Percentiles rank a stretch among this genome's conserved stretches.
Conservation (phyloP, 2,329 filamentous ascomycete genomes). For the Paradendryphiella salina region DNA sequence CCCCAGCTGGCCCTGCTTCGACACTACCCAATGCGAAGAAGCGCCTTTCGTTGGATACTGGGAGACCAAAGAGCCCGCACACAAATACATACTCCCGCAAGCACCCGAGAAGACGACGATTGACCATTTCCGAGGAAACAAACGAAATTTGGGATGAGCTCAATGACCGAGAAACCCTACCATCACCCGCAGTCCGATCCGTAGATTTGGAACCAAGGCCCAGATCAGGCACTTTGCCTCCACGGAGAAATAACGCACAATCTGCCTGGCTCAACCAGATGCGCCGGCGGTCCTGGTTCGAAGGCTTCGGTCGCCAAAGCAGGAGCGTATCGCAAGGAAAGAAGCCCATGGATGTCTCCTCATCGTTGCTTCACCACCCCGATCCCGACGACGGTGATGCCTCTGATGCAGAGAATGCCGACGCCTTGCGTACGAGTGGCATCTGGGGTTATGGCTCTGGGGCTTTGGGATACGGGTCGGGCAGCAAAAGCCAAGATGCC, state of each 20-base stretch:
- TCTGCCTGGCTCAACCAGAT: slow-evolving; percentile 42
- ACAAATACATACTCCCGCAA: slow-evolving; percentile 32
- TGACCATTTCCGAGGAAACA: slow-evolving; percentile 65
- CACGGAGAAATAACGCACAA: slow-evolving; percentile 34
- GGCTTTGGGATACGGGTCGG: slow-evolving; percentile 21
- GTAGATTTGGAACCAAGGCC: slow-evolving; percentile 38
- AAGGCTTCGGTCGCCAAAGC: slow-evolving; percentile 29
- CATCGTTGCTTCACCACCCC: slow-evolving; percentile 32
- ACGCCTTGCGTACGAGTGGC: slow-evolving; percentile 25
- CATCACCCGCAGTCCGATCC: slow-evolving; percentile 36
- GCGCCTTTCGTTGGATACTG: slow-evolving; percentile 25
- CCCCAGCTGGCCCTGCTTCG: slow-evolving; percentile 40
- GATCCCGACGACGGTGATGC: slow-evolving; percentile 37
- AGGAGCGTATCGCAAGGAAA: slow-evolving; percentile 39
- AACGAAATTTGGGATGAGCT: slow-evolving; percentile 88
- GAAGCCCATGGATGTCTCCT: slow-evolving; percentile 26
- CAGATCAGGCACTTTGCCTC: slow-evolving; percentile 40
- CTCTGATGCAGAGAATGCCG: slow-evolving; percentile 33
- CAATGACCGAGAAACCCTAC: slow-evolving; percentile 60
- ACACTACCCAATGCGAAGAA: slow-evolving; percentile 31
- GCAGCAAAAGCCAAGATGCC: slow-evolving; percentile 29
- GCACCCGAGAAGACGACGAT: slow-evolving; percentile 38
- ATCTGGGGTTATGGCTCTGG: slow-evolving; percentile 32
- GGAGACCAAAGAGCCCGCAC: slow-evolving; percentile 25
- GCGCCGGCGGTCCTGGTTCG: slow-evolving; percentile 45